Conservation (phyloP, 768 basidiomycete species). For the Pleurotus eryngii region DNA sequence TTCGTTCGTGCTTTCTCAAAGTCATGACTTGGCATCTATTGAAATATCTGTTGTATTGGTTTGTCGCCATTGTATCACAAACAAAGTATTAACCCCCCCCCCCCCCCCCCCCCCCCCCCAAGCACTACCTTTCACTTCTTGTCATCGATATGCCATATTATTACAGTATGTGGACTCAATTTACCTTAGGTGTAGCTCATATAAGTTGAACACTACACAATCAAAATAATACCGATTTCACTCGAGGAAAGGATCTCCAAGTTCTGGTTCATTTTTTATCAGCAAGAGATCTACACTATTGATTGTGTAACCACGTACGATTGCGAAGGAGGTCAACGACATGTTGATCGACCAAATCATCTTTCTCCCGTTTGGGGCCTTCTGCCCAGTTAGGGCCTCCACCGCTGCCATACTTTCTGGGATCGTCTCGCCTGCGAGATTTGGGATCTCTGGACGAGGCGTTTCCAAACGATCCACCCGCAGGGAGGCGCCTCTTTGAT, state of each 20-base stretch:
- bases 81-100: background rate
- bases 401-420: slow-evolving; percentile 16
- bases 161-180: background rate
- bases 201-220: too few relatives aligned
- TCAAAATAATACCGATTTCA: background rate
- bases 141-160: background rate
- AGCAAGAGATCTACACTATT: background rate
- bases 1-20: background rate
- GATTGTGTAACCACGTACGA: slow-evolving; percentile 29
- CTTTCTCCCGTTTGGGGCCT: slow-evolving; percentile 48
- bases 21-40: slow-evolving; percentile 4
- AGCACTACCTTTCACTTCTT: background rate
- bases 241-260: slow-evolving; percentile 49
- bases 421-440: slow-evolving; percentile 45
- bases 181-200: background rate
- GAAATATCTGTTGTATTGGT: slow-evolving; percentile 6
- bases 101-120: background rate
- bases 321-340: slow-evolving; percentile 53
- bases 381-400: slow-evolving; percentile 30
- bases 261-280: slow-evolving; percentile 30
- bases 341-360: slow-evolving; percentile 48
- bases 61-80: background rate
- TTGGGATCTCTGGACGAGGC: slow-evolving; percentile 49
- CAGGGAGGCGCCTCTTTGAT: slow-evolving; percentile 52
- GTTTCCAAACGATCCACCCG: slow-evolving; percentile 37